Evolutionary conservation across 2,329 filamentous ascomycete species (phyloP).

Genomic region (Davidsoniella australis): DNA sequence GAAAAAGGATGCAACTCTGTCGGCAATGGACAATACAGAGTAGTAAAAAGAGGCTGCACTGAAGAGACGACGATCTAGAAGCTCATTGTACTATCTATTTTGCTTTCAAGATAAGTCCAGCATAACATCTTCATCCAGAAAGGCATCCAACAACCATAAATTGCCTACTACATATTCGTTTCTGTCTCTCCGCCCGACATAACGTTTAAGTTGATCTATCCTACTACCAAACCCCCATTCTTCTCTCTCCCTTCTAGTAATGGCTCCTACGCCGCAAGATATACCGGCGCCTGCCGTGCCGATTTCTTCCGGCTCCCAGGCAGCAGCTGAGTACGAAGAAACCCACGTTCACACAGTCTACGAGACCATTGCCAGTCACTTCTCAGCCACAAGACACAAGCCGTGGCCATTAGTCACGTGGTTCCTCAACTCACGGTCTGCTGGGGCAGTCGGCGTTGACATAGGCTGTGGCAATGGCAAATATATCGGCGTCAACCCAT

Average conservation of each 20-base stretch:
- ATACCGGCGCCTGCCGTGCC: not conserved
- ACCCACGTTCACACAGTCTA: conserved; percentile 85
- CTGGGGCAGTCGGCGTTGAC: conserved; percentile 71
- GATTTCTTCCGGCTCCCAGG: not conserved
- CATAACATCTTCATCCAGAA: no score
- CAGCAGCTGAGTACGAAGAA: conserved; percentile 51
- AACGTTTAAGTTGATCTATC: not conserved
- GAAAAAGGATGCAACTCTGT: no score
- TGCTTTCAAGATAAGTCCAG: no score
- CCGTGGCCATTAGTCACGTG: conserved; percentile 83
- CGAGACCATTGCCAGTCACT: conserved; percentile 69
- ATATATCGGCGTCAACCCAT: conserved; percentile 65
- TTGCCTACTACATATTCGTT: no score
- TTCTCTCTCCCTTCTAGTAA: not conserved
- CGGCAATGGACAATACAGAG: no score
- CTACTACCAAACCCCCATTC: not conserved
- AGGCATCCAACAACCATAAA: no score
- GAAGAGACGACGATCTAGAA: no score
- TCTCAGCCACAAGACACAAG: conserved; percentile 62
- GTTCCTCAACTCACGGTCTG: conserved; percentile 49
- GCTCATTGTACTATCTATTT: no score
- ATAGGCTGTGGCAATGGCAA: conserved; percentile 96
- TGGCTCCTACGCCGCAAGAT: no score
- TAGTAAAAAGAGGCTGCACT: no score
- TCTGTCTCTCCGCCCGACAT: not conserved